Conservation (phyloP, 768 basidiomycete genomes). For the Hypholoma sublateritium region DNA sequence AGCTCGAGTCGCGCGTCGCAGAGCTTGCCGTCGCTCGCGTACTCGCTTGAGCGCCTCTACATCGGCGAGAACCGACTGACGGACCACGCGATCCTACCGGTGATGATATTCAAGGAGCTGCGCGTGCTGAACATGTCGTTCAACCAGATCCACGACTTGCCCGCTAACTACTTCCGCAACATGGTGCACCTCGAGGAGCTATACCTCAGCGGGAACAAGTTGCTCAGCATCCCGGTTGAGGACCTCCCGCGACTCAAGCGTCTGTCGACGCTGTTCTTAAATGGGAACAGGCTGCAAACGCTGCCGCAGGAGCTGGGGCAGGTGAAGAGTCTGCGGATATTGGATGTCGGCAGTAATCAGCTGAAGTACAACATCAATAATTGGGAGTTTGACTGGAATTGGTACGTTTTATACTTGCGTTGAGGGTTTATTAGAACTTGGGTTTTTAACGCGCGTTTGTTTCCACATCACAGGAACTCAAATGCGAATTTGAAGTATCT, state of each 20-base stretch:
- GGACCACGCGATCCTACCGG: slow-evolving; percentile 75
- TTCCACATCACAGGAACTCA: slow-evolving; percentile 72
- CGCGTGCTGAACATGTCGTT: slow-evolving; percentile 88
- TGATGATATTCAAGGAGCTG: slow-evolving; percentile 77
- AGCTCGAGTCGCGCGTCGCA: slow-evolving; percentile 17
- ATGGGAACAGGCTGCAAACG: slow-evolving; percentile 92
- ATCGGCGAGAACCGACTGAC: slow-evolving; percentile 90
- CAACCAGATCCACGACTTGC: slow-evolving; percentile 91
- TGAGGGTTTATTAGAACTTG: not conserved
- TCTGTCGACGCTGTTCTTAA: slow-evolving; percentile 79
- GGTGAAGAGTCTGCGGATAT: slow-evolving; percentile 68
- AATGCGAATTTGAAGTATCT: slow-evolving; percentile 91
- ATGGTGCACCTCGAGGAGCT: slow-evolving; percentile 76
- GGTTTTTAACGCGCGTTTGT: not conserved
- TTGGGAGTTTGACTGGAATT: slow-evolving; percentile 99
- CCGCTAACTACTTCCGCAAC: slow-evolving; percentile 71
- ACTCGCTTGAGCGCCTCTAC: slow-evolving; percentile 75
- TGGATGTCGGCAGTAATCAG: slow-evolving; percentile 92
- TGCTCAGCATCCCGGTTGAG: slow-evolving; percentile 87
- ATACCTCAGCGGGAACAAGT: slow-evolving; percentile 93
- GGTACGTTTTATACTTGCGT: slow-evolving; percentile 50
- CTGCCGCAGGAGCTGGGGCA: slow-evolving; percentile 89
- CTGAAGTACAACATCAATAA: slow-evolving; percentile 98
- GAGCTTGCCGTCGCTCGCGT: slow-evolving; percentile 44
- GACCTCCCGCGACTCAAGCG: slow-evolving; percentile 72